These are phyloP conservation scores for Botrytis squamosa DNA, from an alignment of 2,329 filamentous ascomycete genomes.

Conservation along the genomic window DNA sequence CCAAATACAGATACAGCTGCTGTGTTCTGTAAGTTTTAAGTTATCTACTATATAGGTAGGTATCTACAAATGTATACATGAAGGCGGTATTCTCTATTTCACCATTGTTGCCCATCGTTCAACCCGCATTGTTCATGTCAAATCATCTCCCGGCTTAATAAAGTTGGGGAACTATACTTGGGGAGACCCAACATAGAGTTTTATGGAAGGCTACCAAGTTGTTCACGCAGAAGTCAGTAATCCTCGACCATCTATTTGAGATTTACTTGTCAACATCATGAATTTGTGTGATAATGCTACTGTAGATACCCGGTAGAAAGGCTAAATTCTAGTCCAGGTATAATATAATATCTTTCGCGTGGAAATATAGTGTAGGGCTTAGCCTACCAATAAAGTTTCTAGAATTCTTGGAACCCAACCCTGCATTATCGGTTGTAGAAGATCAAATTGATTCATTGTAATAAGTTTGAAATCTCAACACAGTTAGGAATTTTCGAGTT, in stretches of 20 bases:
- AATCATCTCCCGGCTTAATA: neutral
- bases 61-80: neutral
- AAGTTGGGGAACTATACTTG: neutral
- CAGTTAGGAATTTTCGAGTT: neutral
- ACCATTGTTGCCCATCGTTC: neutral
- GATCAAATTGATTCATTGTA: neutral
- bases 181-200: neutral
- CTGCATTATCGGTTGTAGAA: neutral
- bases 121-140: neutral
- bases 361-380: constrained; percentile 4
- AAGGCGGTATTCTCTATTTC: neutral
- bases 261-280: neutral
- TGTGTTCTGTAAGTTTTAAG: neutral
- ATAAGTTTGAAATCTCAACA: neutral
- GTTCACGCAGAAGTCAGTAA: neutral
- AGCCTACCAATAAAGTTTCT: constrained; percentile 1
- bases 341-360: neutral
- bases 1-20: neutral
- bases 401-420: neutral
- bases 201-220: neutral
- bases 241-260: neutral
- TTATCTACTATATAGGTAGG: neutral
- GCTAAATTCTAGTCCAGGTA: neutral
- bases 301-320: neutral
- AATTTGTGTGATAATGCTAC: neutral